phyloP scores from a whole-genome alignment of 306 rosid species.

The Glycine tomentella region DNA sequence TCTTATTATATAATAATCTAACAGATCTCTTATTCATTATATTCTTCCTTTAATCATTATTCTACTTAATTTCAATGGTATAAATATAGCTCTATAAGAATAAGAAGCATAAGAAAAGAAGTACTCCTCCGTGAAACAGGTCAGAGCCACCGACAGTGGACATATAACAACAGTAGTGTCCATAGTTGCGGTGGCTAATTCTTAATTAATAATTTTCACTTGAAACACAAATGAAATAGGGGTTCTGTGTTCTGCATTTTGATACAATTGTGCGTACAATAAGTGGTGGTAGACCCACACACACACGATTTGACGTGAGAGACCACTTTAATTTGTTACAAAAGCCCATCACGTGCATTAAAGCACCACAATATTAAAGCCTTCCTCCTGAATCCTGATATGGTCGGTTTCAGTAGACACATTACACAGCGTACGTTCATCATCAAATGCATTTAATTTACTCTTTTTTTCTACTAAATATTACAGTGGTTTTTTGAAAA shows the following conservation, averaged over 20 bases:
- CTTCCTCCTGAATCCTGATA: constrained; percentile 31
- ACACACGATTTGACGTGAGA: too few species aligned
- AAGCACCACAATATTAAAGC: constrained; percentile 35
- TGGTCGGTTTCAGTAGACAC: constrained; percentile 19
- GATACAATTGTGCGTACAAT: background rate
- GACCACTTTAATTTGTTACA: too few species aligned
- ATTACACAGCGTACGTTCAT: too few species aligned
- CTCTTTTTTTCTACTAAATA: background rate
- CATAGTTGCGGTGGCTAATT: background rate
- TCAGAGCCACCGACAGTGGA: constrained; percentile 42
- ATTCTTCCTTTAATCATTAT: too few species aligned
- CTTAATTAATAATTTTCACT: constrained; percentile 10
- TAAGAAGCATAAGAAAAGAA: too few species aligned
- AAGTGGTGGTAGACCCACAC: constrained; percentile 26
- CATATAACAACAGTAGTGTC: too few species aligned
- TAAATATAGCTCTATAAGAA: too few species aligned
- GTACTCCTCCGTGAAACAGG: background rate
- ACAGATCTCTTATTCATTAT: too few species aligned
- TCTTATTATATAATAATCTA: too few species aligned
- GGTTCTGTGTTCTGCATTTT: too few species aligned
- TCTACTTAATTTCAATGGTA: too few species aligned
- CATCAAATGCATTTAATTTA: background rate
- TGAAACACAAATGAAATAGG: constrained; percentile 19
- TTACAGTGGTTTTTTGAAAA: too few species aligned
- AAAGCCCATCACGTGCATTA: constrained; percentile 42